Evolutionary conservation across 2,329 filamentous ascomycete species (phyloP).

Genomic region (Byssothecium circinans): DNA sequence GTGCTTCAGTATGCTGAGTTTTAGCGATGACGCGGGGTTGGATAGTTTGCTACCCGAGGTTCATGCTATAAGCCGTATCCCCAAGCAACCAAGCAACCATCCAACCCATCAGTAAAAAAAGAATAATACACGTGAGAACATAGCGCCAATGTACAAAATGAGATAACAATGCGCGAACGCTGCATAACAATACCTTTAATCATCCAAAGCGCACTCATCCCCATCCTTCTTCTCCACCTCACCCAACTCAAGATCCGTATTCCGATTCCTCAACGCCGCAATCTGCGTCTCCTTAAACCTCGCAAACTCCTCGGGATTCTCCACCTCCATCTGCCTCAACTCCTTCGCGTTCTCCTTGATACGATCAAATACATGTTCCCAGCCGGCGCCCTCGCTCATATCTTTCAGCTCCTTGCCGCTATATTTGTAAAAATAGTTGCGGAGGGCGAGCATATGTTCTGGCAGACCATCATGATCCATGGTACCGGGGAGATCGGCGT

Average conservation of each 20-base stretch:
- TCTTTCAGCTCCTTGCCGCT: conserved; percentile 60
- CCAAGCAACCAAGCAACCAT: too few species aligned
- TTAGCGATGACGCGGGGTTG: too few species aligned
- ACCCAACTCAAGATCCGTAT: conserved; percentile 19
- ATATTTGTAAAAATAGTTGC: conserved; percentile 65
- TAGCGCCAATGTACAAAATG: too few species aligned
- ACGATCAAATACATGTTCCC: conserved; percentile 63
- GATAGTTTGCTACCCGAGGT: too few species aligned
- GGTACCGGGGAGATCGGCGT: conserved; percentile 31
- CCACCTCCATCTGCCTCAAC: conserved; percentile 60
- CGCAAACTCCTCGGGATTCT: conserved; percentile 37
- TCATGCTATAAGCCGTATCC: too few species aligned
- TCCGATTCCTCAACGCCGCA: conserved; percentile 41
- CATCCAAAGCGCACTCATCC: conserved; percentile 2
- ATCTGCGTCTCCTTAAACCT: conserved; percentile 41
- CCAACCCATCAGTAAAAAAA: too few species aligned
- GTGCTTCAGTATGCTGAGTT: too few species aligned
- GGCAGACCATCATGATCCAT: conserved; percentile 40
- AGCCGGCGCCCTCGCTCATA: conserved; percentile 60
- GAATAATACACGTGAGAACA: too few species aligned
- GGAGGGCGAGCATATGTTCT: conserved; percentile 56
- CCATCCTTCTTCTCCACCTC: not conserved
- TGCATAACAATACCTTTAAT: not conserved
- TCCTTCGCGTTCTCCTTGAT: conserved; percentile 66
- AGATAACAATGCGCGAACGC: not conserved